These are phyloP conservation scores for Brassica incana DNA, from an alignment of 345 rosid genomes.

Conservation along the genomic window DNA sequence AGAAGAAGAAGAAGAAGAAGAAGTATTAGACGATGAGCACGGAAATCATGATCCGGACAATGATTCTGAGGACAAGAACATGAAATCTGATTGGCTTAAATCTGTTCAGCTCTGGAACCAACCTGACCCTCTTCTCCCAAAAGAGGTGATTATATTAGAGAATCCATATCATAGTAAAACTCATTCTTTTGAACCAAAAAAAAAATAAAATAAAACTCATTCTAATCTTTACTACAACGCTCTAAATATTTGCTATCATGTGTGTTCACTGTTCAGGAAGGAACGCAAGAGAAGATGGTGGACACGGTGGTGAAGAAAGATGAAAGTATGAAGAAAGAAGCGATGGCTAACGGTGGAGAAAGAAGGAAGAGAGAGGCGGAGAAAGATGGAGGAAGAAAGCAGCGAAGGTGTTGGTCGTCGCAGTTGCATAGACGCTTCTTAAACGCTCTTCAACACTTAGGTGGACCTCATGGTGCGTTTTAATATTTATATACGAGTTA, in stretches of 20 bases:
- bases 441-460: conserved; percentile 88
- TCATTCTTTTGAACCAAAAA: no score
- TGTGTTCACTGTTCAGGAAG: conserved; percentile 12
- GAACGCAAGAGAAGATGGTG: conserved; percentile 30
- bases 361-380: conserved; percentile 53
- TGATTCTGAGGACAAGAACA: conserved; percentile 47
- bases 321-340: conserved; percentile 48
- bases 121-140: conserved; percentile 53
- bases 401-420: conserved; percentile 91
- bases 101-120: conserved; percentile 95
- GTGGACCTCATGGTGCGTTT: conserved; percentile 78
- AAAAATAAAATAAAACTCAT: neutral
- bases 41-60: conserved; percentile 31
- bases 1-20: conserved; percentile 43
- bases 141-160: conserved; percentile 46
- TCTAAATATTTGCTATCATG: neutral
- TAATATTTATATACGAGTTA: neutral
- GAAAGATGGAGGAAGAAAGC: conserved; percentile 62
- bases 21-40: conserved; percentile 36
- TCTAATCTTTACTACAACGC: neutral
- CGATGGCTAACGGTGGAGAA: conserved; percentile 28
- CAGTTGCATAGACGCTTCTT: conserved; percentile 84
- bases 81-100: conserved; percentile 95
- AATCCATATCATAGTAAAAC: neutral
- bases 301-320: conserved; percentile 57